Base-by-base conservation (phyloP, 495 filamentous ascomycete species). In the Penicillium arizonense region DNA sequence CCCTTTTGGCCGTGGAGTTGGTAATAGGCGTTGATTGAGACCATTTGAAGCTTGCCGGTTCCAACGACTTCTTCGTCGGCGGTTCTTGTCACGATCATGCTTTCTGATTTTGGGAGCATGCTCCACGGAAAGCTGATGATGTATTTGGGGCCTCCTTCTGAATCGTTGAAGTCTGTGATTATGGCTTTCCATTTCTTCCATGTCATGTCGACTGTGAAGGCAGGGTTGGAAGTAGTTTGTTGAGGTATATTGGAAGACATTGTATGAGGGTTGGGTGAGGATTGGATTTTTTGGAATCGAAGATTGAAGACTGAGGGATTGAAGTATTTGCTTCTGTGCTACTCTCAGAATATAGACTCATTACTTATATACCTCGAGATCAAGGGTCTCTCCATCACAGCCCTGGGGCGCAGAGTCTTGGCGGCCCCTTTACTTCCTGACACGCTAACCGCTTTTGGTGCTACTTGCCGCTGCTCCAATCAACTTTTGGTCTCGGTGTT, bases 1-100 rank as follows among this genome's bases (percentile, higher is more conserved):
- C 55, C 63, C 21, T 50, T 55, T 3, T 51, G 57, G 7, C 63
- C 63, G 35, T 59, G 54, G 16, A 63, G 38, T 9, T 61, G 52
- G 47, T 65, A 72, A 44, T 63, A 56, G 18, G 67, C 50, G 36
- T 68, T 63, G 32, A 72, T 72, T 11, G 23, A 47, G 61, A 72
- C 13, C 6, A 34, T 18, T 53, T 68, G 61, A 0, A 72, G 30
- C 2, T 52, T 56, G 12, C 65, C 57, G 0, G 41, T 57, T 36
- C 65, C 69, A 35, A 72, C 56, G 10, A 58, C 40, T 10, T 62
- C 26, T 2, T 60, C 33, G 13, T 35, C 18, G 3, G 13, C 12
- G 6, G 37, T 44, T 6, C 33, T 26, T 45, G 48, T 57, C 51
- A 57, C 62, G 14, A 53, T 42, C 14, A 62, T n/a, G 8, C 40